phyloP scores from a whole-genome alignment of 2,329 filamentous ascomycete species.

The Magnaporthiopsis rhizophila region DNA sequence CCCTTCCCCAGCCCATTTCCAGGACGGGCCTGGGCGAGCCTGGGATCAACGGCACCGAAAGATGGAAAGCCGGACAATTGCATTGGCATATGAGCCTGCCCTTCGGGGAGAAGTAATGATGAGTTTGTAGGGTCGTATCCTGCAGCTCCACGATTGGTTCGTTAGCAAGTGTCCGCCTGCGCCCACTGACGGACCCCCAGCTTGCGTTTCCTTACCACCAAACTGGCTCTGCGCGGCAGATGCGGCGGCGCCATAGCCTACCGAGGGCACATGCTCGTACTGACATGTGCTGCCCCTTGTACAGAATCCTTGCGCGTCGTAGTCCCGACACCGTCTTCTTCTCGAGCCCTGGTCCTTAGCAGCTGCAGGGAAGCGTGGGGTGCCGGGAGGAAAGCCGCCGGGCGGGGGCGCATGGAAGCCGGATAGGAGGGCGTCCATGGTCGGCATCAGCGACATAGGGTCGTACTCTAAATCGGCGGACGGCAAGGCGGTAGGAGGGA shows the following conservation, averaged over 20 bases:
- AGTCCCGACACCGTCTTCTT: slow-evolving; percentile 55
- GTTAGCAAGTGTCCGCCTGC: background rate
- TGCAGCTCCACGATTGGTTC: slow-evolving; percentile 13
- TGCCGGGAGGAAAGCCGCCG: slow-evolving; percentile 14
- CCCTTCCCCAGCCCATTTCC: slow-evolving; percentile 1
- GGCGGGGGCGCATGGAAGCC: slow-evolving; percentile 22
- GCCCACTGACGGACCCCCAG: background rate
- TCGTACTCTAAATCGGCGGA: background rate
- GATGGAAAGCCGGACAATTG: background rate
- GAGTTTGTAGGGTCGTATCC: slow-evolving; percentile 55
- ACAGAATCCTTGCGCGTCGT: slow-evolving; percentile 66
- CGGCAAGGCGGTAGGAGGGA: background rate
- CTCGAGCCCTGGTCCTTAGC: slow-evolving; percentile 19
- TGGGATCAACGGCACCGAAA: slow-evolving; percentile 3
- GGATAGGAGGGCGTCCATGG: slow-evolving; percentile 1
- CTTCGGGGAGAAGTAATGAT: slow-evolving; percentile 18
- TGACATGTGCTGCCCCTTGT: slow-evolving; percentile 57
- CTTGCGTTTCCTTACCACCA: background rate
- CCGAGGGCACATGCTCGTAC: slow-evolving; percentile 52
- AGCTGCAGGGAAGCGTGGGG: slow-evolving; percentile 22
- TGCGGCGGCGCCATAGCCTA: background rate
- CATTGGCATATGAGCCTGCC: slow-evolving; percentile 7
- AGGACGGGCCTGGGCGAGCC: slow-evolving; percentile 2
- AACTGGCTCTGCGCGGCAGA: background rate
- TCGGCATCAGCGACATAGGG: background rate